phyloP scores from a whole-genome alignment of 2,329 filamentous ascomycete genomes.

The Fusarium sp. region DNA sequence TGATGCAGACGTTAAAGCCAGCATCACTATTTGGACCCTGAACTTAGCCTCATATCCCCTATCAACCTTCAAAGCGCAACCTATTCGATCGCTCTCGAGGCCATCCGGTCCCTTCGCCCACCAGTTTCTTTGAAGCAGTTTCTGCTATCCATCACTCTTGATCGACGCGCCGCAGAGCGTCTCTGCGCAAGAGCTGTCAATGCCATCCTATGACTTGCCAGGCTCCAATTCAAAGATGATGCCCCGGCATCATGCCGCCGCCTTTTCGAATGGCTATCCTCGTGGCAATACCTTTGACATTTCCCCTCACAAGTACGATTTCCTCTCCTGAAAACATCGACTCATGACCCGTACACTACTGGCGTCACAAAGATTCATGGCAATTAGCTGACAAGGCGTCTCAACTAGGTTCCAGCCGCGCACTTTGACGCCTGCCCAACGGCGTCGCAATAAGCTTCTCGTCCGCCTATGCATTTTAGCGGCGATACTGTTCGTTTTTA shows the following conservation, averaged over 20 bases:
- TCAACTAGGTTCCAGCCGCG: slow-evolving; percentile 77
- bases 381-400: slow-evolving; percentile 18
- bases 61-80: slow-evolving; percentile 9
- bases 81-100: neutral
- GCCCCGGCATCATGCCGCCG: slow-evolving; percentile 80
- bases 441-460: slow-evolving; percentile 78
- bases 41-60: slow-evolving; percentile 13
- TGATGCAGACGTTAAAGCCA: slow-evolving; percentile 5
- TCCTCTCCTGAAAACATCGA: neutral
- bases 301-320: slow-evolving; percentile 82
- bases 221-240: slow-evolving; percentile 70
- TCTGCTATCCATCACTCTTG: slow-evolving; percentile 3
- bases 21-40: neutral
- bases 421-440: slow-evolving; percentile 74
- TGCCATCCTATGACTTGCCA: slow-evolving; percentile 46
- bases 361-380: neutral
- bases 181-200: slow-evolving; percentile 36
- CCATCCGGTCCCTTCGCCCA: neutral
- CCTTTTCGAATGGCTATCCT: slow-evolving; percentile 87
- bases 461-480: slow-evolving; percentile 71
- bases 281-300: slow-evolving; percentile 84
- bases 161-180: slow-evolving; percentile 33
- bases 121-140: neutral
- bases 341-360: neutral
- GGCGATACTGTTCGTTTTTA: slow-evolving; percentile 70